These are phyloP conservation scores for Klebsormidium nitens DNA, from an alignment of 139 green algal genomes.

Conservation along the genomic window DNA sequence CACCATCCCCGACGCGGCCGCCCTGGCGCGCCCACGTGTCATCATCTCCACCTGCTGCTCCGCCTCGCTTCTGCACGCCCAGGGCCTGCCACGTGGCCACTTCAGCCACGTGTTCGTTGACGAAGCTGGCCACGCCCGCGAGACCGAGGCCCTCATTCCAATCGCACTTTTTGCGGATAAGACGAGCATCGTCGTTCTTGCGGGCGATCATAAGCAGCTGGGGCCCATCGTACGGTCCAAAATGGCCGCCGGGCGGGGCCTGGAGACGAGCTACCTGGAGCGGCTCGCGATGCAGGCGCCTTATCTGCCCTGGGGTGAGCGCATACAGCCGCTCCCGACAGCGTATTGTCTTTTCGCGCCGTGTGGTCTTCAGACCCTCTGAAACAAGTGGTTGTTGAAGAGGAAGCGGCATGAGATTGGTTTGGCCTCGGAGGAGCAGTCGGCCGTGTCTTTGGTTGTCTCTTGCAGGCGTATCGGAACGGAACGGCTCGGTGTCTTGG, in stretches of 20 bases:
- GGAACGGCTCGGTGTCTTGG: too few species aligned
- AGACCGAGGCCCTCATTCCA: slow-evolving; percentile 20
- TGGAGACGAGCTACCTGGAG: slow-evolving; percentile 62
- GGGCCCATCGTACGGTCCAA: slow-evolving; percentile 45
- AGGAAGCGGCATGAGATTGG: too few species aligned
- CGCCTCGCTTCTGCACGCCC: not conserved
- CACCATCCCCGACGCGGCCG: not conserved
- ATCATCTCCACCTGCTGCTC: slow-evolving; percentile 14
- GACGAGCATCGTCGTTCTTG: slow-evolving; percentile 45
- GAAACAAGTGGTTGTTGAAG: too few species aligned
- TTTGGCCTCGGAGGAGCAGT: too few species aligned
- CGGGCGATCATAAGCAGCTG: slow-evolving; percentile 69
- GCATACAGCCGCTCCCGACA: too few species aligned
- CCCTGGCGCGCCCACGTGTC: not conserved
- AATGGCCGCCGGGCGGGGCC: slow-evolving; percentile 30
- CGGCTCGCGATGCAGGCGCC: slow-evolving; percentile 33
- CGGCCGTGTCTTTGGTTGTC: too few species aligned
- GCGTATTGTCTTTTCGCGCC: too few species aligned
- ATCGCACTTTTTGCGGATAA: not conserved
- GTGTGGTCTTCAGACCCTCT: too few species aligned
- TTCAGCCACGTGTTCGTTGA: slow-evolving; percentile 53
- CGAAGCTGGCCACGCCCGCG: slow-evolving; percentile 34
- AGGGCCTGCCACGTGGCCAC: not conserved
- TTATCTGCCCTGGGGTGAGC: not conserved
- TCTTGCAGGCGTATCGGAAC: too few species aligned